Conservation (phyloP, 345 rosid species). For the Hevea brasiliensis region DNA sequence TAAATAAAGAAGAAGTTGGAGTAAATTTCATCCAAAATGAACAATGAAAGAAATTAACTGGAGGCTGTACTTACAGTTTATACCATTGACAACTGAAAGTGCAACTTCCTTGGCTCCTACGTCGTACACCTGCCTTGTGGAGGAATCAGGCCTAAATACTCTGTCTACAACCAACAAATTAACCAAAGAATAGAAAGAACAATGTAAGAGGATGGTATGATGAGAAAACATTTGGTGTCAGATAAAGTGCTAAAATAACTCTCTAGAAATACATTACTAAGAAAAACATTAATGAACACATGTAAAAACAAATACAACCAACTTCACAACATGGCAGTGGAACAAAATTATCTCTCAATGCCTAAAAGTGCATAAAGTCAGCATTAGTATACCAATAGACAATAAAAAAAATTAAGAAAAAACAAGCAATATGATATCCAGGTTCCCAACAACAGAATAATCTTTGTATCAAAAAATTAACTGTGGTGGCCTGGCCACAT, state of each 20-base stretch:
- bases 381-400: neutral
- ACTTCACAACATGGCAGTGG: neutral
- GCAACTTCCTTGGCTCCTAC: conserved; percentile 83
- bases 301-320: neutral
- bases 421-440: neutral
- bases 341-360: neutral
- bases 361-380: neutral
- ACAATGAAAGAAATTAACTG: neutral
- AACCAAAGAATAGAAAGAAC: conserved; percentile 19
- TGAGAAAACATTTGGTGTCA: neutral
- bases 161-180: conserved; percentile 54
- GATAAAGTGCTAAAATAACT: neutral
- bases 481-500: neutral
- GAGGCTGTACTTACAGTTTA: conserved; percentile 51
- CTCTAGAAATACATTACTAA: neutral
- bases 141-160: conserved; percentile 69
- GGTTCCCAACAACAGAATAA: neutral
- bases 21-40: conserved; percentile 3
- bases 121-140: conserved; percentile 72
- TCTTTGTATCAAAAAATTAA: neutral
- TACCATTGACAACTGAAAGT: conserved; percentile 81
- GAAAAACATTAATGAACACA: neutral
- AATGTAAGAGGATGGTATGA: conserved; percentile 6
- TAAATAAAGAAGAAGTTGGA: conserved; percentile 6
- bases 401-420: neutral